A percentile compares a stretch with the other conserved stretches of the same genome.
Conservation (phyloP, 495 filamentous ascomycete species). For the Penicillium bialowiezense region DNA sequence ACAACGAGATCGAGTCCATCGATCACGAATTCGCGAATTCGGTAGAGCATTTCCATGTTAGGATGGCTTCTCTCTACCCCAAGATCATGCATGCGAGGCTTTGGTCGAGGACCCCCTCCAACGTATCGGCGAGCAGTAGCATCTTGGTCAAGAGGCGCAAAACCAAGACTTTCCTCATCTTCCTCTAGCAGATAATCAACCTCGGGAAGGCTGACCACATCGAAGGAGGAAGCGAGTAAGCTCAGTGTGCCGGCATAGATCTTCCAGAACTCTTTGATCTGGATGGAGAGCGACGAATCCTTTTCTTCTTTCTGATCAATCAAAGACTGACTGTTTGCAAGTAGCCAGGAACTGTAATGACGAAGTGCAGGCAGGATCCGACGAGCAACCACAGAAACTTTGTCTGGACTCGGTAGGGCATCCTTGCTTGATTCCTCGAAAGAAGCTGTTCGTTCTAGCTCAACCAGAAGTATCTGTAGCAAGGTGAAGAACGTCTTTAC, state of each 20-base stretch:
- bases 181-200: conserved; percentile 73
- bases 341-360: conserved; percentile 72
- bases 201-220: conserved; percentile 52
- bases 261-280: conserved; percentile 68
- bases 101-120: conserved; percentile 38
- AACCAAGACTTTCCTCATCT: conserved; percentile 73
- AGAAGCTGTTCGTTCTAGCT: conserved; percentile 55
- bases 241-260: conserved; percentile 67
- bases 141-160: conserved; percentile 59
- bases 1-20: conserved; percentile 60
- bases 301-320: conserved; percentile 53
- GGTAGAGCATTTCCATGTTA: conserved; percentile 68
- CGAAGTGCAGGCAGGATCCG: conserved; percentile 68
- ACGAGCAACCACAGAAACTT: conserved; percentile 59
- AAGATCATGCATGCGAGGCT: conserved; percentile 54
- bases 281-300: conserved; percentile 53
- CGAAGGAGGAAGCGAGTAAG: conserved; percentile 59
- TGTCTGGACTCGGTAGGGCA: conserved; percentile 39
- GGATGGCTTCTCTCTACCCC: conserved; percentile 58
- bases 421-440: conserved; percentile 45
- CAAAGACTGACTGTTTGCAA: conserved; percentile 48
- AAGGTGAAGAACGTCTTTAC: conserved; percentile 76
- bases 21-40: conserved; percentile 64
- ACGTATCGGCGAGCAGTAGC: conserved; percentile 50
- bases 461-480: conserved; percentile 66